phyloP scores from a whole-genome alignment of 139 green algal species.

The Pleodorina starrii region DNA sequence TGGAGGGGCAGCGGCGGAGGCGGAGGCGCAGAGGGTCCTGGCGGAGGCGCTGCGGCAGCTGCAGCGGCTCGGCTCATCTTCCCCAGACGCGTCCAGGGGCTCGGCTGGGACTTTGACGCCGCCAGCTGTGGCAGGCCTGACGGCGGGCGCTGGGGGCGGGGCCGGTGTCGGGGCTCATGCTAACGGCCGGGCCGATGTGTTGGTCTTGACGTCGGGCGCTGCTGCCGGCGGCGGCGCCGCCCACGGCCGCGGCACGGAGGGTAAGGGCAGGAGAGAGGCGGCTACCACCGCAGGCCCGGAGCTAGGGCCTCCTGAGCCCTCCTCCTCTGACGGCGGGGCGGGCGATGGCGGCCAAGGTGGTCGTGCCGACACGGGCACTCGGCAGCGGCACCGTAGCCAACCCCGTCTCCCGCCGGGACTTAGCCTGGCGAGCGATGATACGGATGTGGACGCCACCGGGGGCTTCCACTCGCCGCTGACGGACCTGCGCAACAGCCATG shows the following conservation, averaged over 20 bases:
- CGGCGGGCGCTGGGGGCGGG: not conserved
- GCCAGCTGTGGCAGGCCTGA: not conserved
- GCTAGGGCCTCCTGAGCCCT: not conserved
- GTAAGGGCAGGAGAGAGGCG: not conserved
- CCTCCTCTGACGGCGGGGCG: not conserved
- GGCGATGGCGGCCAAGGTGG: not conserved
- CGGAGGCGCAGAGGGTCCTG: not conserved
- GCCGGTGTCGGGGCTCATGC: not conserved
- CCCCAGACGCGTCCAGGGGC: not conserved
- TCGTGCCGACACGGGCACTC: too few species aligned
- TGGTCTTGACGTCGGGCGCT: not conserved
- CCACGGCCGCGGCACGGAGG: not conserved
- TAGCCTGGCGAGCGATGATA: not conserved
- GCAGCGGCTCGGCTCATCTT: not conserved
- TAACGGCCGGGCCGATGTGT: not conserved
- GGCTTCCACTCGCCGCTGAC: not conserved
- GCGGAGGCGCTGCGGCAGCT: conserved; percentile 10
- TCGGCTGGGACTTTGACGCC: not conserved
- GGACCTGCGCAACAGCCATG: conserved; percentile 44
- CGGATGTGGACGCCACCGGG: not conserved
- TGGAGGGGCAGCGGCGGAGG: not conserved
- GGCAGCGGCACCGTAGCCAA: not conserved
- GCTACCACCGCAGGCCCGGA: not conserved
- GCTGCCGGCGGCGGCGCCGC: not conserved
- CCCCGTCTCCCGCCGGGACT: not conserved